Percentiles rank a stretch among this genome's conserved stretches.
These are phyloP conservation scores for Nakaseomyces bracarensis DNA, from an alignment of 1,139 yeast species.

Conservation along the genomic window DNA sequence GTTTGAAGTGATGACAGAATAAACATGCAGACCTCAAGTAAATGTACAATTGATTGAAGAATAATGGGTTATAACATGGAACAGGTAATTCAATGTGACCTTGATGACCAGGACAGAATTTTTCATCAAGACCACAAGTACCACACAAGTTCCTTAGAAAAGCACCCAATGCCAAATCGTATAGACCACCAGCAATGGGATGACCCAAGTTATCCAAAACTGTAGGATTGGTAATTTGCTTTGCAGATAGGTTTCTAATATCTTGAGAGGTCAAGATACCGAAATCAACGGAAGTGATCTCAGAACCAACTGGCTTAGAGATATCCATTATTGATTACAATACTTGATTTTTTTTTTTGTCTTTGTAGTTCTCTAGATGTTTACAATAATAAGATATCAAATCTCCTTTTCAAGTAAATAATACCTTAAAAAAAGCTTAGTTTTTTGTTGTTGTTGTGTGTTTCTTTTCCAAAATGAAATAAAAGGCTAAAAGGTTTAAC, in stretches of 20 bases:
- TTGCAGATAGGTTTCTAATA: constrained; percentile 78
- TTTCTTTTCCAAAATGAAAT: background rate
- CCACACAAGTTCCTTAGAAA: constrained; percentile 81
- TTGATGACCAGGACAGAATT: constrained; percentile 95
- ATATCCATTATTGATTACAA: constrained; percentile 58
- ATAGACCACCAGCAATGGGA: constrained; percentile 87
- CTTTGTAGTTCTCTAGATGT: too few species aligned
- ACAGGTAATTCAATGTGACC: constrained; percentile 96
- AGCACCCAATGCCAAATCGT: constrained; percentile 92
- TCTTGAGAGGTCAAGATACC: constrained; percentile 77
- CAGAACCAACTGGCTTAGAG: constrained; percentile 92
- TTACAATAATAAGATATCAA: too few species aligned
- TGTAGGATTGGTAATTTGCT: constrained; percentile 89
- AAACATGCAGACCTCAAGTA: constrained; percentile 80
- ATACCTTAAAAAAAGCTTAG: too few species aligned
- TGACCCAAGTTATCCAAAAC: constrained; percentile 94
- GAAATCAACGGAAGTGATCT: constrained; percentile 86
- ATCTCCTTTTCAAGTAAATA: too few species aligned
- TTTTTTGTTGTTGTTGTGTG: too few species aligned
- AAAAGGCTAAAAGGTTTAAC: background rate
- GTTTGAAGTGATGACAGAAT: constrained; percentile 79
- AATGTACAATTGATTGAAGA: constrained; percentile 83
- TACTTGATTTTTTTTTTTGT: background rate
- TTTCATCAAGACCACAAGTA: constrained; percentile 93
- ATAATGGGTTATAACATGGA: constrained; percentile 90